A percentile compares a stretch with the other conserved stretches of the same genome.
phyloP scores from a whole-genome alignment of 768 basidiomycete genomes.

The Naganishia vishniacii region DNA sequence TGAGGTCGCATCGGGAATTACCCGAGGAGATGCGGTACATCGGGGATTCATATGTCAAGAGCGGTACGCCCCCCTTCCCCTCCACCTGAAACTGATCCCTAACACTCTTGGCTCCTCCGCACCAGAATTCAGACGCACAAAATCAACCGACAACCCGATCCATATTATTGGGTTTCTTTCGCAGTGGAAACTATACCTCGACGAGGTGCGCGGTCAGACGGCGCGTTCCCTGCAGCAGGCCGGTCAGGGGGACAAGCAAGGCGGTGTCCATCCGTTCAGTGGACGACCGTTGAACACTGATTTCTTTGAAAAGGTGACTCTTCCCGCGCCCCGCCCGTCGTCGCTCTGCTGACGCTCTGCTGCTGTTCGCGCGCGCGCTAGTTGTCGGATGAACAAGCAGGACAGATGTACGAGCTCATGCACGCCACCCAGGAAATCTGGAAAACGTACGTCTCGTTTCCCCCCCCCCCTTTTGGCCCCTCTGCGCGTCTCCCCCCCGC shows the following conservation, averaged over 20 bases:
- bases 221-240: no score
- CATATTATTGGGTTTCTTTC: slow-evolving; percentile 91
- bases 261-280: slow-evolving; percentile 29
- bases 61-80: slow-evolving; percentile 23
- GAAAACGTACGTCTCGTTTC: slow-evolving; percentile 55
- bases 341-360: slow-evolving; percentile 13
- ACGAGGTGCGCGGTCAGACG: slow-evolving; percentile 50
- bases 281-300: slow-evolving; percentile 47
- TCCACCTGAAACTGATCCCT: no score
- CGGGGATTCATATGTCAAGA: slow-evolving; percentile 81
- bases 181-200: slow-evolving; percentile 91
- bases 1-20: slow-evolving; percentile 70
- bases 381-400: slow-evolving; percentile 87
- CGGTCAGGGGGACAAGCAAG: slow-evolving; percentile 11
- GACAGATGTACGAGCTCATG: slow-evolving; percentile 92
- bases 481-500: no score
- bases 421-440: slow-evolving; percentile 80
- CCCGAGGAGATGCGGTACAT: slow-evolving; percentile 74
- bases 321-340: slow-evolving; percentile 17
- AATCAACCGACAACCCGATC: slow-evolving; percentile 69
- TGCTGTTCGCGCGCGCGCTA: no score
- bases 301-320: slow-evolving; percentile 49
- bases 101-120: no score
- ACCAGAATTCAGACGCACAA: slow-evolving; percentile 89
- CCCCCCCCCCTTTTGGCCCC: not conserved